Evolutionary conservation across 2,329 filamentous ascomycete species (phyloP).

Genomic region (Domatiomyces globalis): DNA sequence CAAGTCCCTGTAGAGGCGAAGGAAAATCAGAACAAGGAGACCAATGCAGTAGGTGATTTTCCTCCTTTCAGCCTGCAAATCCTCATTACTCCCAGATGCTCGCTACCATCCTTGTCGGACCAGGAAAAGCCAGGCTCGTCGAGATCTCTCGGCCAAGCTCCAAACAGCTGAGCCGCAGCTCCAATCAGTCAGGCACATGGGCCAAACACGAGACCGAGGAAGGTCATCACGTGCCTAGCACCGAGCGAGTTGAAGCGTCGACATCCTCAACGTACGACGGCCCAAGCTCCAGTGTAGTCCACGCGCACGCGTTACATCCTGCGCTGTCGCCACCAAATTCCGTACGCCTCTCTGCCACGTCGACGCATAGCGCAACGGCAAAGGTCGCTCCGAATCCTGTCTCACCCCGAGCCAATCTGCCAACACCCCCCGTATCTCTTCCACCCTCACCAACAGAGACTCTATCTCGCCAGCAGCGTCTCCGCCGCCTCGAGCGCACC

Average conservation of each 20-base stretch:
- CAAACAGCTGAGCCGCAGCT: slow-evolving; percentile 1
- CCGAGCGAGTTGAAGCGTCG: slow-evolving; percentile 8
- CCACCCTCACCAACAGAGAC: background rate
- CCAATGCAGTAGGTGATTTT: background rate
- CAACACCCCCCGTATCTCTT: background rate
- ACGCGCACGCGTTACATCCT: background rate
- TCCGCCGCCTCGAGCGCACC: slow-evolving; percentile 3
- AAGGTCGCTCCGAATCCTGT: background rate
- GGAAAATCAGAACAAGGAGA: background rate
- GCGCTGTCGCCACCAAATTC: background rate
- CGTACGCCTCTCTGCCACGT: slow-evolving; percentile 3
- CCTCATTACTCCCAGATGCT: slow-evolving; percentile 9
- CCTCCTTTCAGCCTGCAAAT: background rate
- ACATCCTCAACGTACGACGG: slow-evolving; percentile 15
- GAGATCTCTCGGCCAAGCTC: slow-evolving; percentile 15
- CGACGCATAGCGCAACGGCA: slow-evolving; percentile 1
- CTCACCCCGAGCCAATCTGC: background rate
- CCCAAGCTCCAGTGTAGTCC: slow-evolving; percentile 1
- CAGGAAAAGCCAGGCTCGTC: slow-evolving; percentile 15
- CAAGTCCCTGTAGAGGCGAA: slow-evolving; percentile 4
- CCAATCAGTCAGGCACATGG: background rate
- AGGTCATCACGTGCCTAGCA: slow-evolving; percentile 8
- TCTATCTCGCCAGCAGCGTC: background rate
- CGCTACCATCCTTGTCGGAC: slow-evolving; percentile 12
- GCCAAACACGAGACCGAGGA: background rate